phyloP scores from a whole-genome alignment of 176 grass and related monocot species.

The Zizania latifolia region DNA sequence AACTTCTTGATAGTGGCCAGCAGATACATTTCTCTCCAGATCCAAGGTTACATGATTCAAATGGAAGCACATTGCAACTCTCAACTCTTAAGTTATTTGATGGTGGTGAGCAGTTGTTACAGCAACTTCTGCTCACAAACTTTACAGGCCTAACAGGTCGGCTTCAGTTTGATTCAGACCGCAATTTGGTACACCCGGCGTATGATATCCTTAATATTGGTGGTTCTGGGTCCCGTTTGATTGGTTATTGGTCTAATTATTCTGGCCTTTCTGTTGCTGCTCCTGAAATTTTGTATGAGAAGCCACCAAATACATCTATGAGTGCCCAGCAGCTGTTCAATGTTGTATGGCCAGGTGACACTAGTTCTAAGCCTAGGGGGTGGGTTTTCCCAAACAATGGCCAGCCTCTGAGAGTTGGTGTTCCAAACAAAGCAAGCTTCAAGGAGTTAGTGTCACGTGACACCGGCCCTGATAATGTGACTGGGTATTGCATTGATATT shows the following conservation, averaged over 20 bases:
- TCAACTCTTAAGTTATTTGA: conserved; percentile 61
- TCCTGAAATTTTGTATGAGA: conserved; percentile 58
- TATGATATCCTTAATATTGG: conserved; percentile 72
- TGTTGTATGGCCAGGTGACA: conserved; percentile 60
- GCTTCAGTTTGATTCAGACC: conserved; percentile 52
- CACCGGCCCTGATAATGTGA: conserved; percentile 41
- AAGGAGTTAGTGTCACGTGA: conserved; percentile 55
- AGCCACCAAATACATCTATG: conserved; percentile 50
- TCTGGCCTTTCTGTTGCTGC: conserved; percentile 58
- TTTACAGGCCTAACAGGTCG: conserved; percentile 65
- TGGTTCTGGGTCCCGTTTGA: conserved; percentile 38
- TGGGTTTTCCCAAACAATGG: conserved; percentile 86
- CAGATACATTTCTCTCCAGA: conserved; percentile 57
- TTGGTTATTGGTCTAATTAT: conserved; percentile 82
- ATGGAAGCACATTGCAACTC: conserved; percentile 48
- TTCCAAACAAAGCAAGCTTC: conserved; percentile 75
- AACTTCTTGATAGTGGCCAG: conserved; percentile 40
- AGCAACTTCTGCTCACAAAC: conserved; percentile 60
- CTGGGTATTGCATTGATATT: conserved; percentile 66
- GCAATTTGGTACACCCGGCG: conserved; percentile 50
- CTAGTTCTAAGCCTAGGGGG: conserved; percentile 38
- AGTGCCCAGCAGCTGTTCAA: conserved; percentile 34
- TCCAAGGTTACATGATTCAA: conserved; percentile 50
- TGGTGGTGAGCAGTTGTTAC: conserved; percentile 52
- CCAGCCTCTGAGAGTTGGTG: conserved; percentile 60